These are phyloP conservation scores for Maudiozyma saulgeensis DNA, from an alignment of 805 yeast genomes.

Conservation along the genomic window DNA sequence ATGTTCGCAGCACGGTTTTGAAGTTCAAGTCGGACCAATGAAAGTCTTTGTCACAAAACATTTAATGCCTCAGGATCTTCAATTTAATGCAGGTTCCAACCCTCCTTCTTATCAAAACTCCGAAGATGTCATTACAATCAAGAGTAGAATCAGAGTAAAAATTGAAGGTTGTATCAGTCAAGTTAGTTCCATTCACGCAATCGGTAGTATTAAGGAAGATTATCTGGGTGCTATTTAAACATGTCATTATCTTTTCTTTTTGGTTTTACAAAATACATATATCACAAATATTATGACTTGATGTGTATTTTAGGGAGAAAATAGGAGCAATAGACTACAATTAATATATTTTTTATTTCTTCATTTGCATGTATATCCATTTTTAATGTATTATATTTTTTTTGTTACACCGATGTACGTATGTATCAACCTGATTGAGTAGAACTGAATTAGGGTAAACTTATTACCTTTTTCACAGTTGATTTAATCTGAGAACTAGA, in stretches of 20 bases:
- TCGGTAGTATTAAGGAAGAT: conserved; percentile 96
- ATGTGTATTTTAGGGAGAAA: not conserved
- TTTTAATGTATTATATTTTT: not conserved
- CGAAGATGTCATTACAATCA: conserved; percentile 90
- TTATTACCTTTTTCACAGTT: too few species aligned
- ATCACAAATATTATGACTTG: not conserved
- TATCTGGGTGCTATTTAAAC: conserved; percentile 70
- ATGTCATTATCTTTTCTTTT: not conserved
- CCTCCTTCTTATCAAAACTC: conserved; percentile 98
- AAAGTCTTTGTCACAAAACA: conserved; percentile 92
- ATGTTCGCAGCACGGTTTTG: conserved; percentile 90
- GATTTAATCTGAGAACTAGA: too few species aligned
- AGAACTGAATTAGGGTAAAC: too few species aligned
- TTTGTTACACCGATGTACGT: not conserved
- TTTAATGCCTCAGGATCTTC: conserved; percentile 88
- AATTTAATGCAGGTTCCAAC: conserved; percentile 86
- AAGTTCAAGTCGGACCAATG: conserved; percentile 96
- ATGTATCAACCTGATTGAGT: not conserved
- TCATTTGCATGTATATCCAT: not conserved
- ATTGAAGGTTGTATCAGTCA: conserved; percentile 96
- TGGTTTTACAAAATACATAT: not conserved
- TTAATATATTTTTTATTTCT: not conserved
- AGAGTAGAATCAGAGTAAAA: conserved; percentile 86
- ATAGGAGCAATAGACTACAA: not conserved
- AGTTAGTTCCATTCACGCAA: conserved; percentile 93